These are phyloP conservation scores for Penicillium goetzii DNA, from an alignment of 495 filamentous ascomycete genomes.

Conservation along the genomic window DNA sequence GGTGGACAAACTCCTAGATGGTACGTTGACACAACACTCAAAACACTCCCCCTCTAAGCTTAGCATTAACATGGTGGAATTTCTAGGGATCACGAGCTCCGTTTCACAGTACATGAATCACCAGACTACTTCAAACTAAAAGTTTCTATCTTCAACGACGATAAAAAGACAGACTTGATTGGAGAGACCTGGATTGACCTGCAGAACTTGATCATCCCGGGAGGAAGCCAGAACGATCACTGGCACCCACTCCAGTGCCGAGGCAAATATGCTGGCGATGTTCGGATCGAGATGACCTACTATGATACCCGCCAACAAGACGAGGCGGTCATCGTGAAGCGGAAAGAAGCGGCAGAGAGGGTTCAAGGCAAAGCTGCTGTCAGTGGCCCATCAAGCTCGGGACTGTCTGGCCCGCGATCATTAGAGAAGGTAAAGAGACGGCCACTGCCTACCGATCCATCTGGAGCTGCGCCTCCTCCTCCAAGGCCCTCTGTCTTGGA, in stretches of 20 bases:
- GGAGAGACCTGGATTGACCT: constrained; percentile 90
- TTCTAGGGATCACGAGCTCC: constrained; percentile 92
- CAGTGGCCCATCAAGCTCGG: constrained; percentile 29
- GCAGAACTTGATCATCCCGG: constrained; percentile 75
- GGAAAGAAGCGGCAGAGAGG: constrained; percentile 50
- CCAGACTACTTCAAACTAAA: constrained; percentile 94
- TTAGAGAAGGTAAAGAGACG: constrained; percentile 71
- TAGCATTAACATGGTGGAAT: constrained; percentile 28
- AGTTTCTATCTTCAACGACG: constrained; percentile 95
- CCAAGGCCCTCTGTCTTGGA: constrained; percentile 34
- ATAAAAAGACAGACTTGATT: constrained; percentile 94
- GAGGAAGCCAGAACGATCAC: constrained; percentile 87
- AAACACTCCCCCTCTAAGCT: neutral
- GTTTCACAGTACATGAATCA: constrained; percentile 94
- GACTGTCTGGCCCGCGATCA: constrained; percentile 62
- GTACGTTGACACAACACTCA: constrained; percentile 53
- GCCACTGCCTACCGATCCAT: constrained; percentile 75
- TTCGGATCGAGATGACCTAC: constrained; percentile 94
- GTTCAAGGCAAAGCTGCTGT: constrained; percentile 31
- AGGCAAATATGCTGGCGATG: constrained; percentile 92
- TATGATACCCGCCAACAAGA: constrained; percentile 87
- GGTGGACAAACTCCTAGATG: constrained; percentile 96
- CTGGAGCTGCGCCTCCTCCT: constrained; percentile 38
- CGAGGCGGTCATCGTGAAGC: constrained; percentile 61
- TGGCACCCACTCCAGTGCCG: constrained; percentile 88